Evolutionary conservation across 306 rosid species (phyloP).

Genomic region (Mimosa bimucronata): DNA sequence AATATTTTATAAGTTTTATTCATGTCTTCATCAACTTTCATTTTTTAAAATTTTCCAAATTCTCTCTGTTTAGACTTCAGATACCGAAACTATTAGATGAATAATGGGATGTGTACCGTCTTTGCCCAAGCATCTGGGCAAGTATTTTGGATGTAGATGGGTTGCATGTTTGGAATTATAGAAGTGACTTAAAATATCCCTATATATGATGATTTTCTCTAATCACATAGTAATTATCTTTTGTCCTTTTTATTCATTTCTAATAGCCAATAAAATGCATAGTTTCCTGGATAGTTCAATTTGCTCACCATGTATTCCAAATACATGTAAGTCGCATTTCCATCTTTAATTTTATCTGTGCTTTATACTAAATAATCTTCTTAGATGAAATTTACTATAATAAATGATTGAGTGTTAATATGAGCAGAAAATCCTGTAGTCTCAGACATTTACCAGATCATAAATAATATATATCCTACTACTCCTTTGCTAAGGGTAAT

Average conservation of each 20-base stretch:
- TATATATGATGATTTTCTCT: background rate
- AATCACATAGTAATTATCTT: background rate
- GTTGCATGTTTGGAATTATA: background rate
- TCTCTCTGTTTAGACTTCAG: background rate
- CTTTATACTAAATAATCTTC: background rate
- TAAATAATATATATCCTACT: background rate
- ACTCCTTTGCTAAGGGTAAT: background rate
- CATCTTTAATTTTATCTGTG: background rate
- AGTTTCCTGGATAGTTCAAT: background rate
- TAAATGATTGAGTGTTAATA: background rate
- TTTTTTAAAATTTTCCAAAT: background rate
- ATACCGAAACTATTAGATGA: conserved; percentile 2
- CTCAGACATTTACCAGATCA: background rate
- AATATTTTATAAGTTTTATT: background rate
- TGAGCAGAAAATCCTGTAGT: background rate
- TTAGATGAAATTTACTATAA: background rate
- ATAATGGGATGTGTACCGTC: background rate
- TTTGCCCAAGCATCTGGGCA: background rate
- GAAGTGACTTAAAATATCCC: background rate
- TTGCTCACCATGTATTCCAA: no score
- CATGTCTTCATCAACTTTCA: background rate
- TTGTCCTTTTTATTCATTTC: background rate
- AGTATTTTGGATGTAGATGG: background rate
- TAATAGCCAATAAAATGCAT: background rate
- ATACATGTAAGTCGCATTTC: background rate